Percentiles rank a stretch among this genome's conserved stretches.
Evolutionary conservation across 1,139 yeast species (phyloP).

Genomic region (Martiniozyma asiatica): DNA sequence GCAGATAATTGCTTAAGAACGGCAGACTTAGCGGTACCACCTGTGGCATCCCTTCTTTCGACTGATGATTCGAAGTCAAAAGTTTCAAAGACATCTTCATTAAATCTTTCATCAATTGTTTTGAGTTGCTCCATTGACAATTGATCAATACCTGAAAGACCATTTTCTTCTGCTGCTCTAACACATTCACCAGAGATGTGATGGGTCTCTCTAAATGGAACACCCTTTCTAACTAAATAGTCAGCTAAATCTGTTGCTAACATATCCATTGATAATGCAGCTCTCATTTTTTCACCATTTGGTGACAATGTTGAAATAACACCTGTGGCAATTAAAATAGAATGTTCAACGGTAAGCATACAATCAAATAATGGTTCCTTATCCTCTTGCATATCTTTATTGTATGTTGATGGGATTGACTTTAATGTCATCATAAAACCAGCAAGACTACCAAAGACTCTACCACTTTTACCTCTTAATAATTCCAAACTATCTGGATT

Average conservation of each 20-base stretch:
- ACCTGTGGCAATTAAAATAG: slow-evolving; percentile 89
- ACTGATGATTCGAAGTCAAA: slow-evolving; percentile 90
- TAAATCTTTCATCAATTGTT: slow-evolving; percentile 69
- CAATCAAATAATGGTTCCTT: slow-evolving; percentile 95
- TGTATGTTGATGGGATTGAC: slow-evolving; percentile 93
- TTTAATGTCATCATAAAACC: slow-evolving; percentile 95
- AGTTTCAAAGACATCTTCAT: slow-evolving; percentile 65
- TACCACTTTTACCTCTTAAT: slow-evolving; percentile 92
- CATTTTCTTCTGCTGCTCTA: slow-evolving; percentile 69
- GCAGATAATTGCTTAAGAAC: slow-evolving; percentile 57
- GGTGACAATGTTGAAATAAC: slow-evolving; percentile 78
- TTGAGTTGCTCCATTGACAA: slow-evolving; percentile 67
- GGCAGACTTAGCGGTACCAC: slow-evolving; percentile 95
- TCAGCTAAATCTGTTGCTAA: slow-evolving; percentile 97
- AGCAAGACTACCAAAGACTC: slow-evolving; percentile 88
- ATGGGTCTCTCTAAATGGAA: slow-evolving; percentile 97
- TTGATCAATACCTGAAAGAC: slow-evolving; percentile 71
- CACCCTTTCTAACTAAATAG: slow-evolving; percentile 92
- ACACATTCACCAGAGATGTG: slow-evolving; percentile 98
- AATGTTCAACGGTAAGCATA: slow-evolving; percentile 82
- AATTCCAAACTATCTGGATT: slow-evolving; percentile 94
- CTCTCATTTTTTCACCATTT: slow-evolving; percentile 63
- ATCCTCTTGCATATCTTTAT: slow-evolving; percentile 98
- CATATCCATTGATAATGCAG: slow-evolving; percentile 96
- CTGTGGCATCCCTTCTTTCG: slow-evolving; percentile 91